Evolutionary conservation across 371 early-diverging fungal species (phyloP).

Genomic region (Circinella umbellata): DNA sequence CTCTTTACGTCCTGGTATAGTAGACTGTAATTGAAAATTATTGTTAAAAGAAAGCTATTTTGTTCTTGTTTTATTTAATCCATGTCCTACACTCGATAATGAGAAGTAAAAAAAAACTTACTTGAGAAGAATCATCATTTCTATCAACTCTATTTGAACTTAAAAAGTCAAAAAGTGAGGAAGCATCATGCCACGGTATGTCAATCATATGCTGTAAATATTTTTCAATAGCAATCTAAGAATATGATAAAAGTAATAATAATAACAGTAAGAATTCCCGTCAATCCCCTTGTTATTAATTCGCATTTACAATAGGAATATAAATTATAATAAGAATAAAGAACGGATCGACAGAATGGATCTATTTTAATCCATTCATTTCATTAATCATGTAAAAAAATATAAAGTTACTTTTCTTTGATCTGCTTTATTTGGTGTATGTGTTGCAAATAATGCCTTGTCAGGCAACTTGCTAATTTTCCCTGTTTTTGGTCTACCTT

Average conservation of each 20-base stretch:
- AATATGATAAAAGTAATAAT: background rate
- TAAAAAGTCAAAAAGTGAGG: slow-evolving; percentile 70
- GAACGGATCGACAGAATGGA: background rate
- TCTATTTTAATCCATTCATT: too few relatives aligned
- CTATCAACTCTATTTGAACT: slow-evolving; percentile 60
- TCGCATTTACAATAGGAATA: too few relatives aligned
- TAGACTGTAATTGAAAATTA: background rate
- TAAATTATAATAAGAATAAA: background rate
- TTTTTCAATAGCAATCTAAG: slow-evolving; percentile 67
- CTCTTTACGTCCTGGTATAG: slow-evolving; percentile 56
- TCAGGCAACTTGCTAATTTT: slow-evolving; percentile 75
- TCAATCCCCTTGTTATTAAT: background rate
- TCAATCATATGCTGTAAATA: slow-evolving; percentile 68
- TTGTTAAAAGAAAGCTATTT: background rate
- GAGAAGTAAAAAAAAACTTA: background rate
- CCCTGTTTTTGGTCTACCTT: slow-evolving; percentile 35
- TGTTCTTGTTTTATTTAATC: too few relatives aligned
- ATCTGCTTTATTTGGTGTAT: slow-evolving; percentile 70
- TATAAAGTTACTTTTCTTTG: slow-evolving; percentile 42
- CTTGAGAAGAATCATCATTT: slow-evolving; percentile 11
- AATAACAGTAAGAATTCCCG: background rate
- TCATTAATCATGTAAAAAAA: too few relatives aligned
- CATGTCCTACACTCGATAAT: background rate
- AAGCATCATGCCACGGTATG: slow-evolving; percentile 54
- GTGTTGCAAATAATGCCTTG: slow-evolving; percentile 74